Evolutionary conservation across 2,329 filamentous ascomycete species (phyloP).

Genomic region (Neospermospora avenae): DNA sequence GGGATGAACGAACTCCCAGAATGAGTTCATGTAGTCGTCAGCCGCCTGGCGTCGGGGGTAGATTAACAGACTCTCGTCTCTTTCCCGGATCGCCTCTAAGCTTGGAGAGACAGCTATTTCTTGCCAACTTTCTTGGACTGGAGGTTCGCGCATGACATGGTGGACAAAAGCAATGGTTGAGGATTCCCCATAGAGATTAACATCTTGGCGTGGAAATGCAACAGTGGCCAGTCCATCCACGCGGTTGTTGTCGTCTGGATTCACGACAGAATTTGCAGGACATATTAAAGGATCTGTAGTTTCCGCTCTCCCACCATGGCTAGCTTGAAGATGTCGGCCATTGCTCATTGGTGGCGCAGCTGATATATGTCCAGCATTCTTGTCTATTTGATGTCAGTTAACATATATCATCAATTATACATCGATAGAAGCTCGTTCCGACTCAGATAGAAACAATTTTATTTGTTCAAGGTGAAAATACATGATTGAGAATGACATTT

Average conservation of each 20-base stretch:
- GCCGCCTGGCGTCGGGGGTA: conserved; percentile 21
- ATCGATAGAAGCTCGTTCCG: background rate
- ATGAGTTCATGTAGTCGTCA: conserved; percentile 23
- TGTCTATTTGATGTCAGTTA: background rate
- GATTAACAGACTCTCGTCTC: conserved; percentile 11
- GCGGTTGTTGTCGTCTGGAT: background rate
- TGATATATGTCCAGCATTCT: background rate
- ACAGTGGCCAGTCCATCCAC: background rate
- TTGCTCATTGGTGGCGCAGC: background rate
- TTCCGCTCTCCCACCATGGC: background rate
- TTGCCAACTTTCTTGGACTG: background rate
- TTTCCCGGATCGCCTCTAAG: background rate
- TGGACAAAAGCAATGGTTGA: background rate
- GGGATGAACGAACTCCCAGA: conserved; percentile 25
- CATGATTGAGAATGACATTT: background rate
- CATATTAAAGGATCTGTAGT: background rate
- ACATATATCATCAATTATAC: background rate
- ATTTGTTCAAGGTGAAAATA: background rate
- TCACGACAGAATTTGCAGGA: background rate
- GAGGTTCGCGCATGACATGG: background rate
- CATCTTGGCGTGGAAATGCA: background rate
- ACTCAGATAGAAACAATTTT: background rate
- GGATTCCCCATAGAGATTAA: background rate
- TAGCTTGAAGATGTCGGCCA: background rate
- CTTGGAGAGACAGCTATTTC: background rate